Base-by-base conservation (phyloP, 2,329 filamentous ascomycete genomes). In the Cryphonectria radicalis region DNA sequence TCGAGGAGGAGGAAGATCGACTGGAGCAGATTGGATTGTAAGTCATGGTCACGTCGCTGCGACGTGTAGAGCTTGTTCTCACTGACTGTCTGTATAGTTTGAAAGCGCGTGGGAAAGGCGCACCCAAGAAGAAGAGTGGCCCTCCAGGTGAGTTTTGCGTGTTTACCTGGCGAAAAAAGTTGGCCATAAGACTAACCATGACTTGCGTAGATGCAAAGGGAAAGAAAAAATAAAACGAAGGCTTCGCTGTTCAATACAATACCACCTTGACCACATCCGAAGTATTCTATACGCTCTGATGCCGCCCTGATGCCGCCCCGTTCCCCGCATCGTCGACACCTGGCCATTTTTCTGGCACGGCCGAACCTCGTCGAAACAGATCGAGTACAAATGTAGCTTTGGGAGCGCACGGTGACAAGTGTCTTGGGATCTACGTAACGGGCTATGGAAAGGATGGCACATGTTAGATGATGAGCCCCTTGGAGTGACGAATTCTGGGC, bases 51-150 rank as follows among this genome's bases (percentile, higher is more conserved):
- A 5, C 22, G 10, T 57, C 43, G 59, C 25, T 57, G 35, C 37
- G 32, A 46, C 35, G 40, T 5, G 37, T 46, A n/a, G 42, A 50
- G 32, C 17, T 57, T 68, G 53, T 62, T n/a, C 37, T 66, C 59
- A 17, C 69, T 73, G 72, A 73, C 65, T 74, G 63, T 70, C 22
- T 73, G 74, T 77, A 93, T 77, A 93, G 91, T 77, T 83, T 92
- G 77, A 95, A 93, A 81, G 82, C 88, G 42, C 91, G 94, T 84
- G 95, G 94, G 75, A 98, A 98, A 86, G 91, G 91, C 69, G 89
- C 92, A 62, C 94, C 95, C 10, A 89, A 97, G 88, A 98, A 97
- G 89, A 97, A 96, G 87, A 91, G 86, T 79, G 90, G 86, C n/a
- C 71, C 80, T 78, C 80, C 77, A 74, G 78, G 80, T 76, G 77